Conservation (phyloP, 495 filamentous ascomycete species). For the Daldinia caldariorum region DNA sequence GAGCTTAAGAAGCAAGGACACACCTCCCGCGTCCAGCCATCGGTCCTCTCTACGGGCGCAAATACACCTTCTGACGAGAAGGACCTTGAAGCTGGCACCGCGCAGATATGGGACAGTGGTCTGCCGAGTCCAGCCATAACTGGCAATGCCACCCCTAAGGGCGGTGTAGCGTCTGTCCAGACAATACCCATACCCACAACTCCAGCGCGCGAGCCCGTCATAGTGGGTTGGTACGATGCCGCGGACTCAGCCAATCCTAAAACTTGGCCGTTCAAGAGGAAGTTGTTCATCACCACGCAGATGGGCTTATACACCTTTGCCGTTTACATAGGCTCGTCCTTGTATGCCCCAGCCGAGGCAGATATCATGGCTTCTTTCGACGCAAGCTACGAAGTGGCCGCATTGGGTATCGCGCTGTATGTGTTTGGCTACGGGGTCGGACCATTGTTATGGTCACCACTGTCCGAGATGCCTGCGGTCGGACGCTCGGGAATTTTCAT, state of each 20-base stretch:
- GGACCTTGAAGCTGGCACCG: conserved; percentile 31
- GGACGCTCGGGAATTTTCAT: conserved; percentile 75
- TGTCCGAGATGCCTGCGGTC: conserved; percentile 73
- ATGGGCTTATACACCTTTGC: conserved; percentile 63
- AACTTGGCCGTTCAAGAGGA: conserved; percentile 58
- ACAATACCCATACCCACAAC: conserved; percentile 7
- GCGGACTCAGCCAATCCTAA: conserved; percentile 65
- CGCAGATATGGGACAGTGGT: conserved; percentile 14
- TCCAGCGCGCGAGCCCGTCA: conserved; percentile 39
- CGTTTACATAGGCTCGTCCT: conserved; percentile 60
- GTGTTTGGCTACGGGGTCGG: conserved; percentile 71
- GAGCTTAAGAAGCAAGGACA: conserved; percentile 20
- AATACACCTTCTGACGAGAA: conserved; percentile 34
- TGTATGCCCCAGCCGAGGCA: conserved; percentile 56
- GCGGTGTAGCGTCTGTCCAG: not conserved
- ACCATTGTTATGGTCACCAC: conserved; percentile 57
- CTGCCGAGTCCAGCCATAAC: conserved; percentile 3
- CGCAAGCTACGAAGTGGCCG: conserved; percentile 63
- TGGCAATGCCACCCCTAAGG: conserved; percentile 2
- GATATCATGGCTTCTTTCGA: conserved; percentile 60
- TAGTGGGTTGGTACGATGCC: conserved; percentile 65
- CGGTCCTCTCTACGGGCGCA: conserved; percentile 22
- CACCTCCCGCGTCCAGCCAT: conserved; percentile 10
- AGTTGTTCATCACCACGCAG: conserved; percentile 59
- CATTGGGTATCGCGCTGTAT: conserved; percentile 66